phyloP scores from a whole-genome alignment of 2,329 filamentous ascomycete species.

The Sarocladiaceae sp. region DNA sequence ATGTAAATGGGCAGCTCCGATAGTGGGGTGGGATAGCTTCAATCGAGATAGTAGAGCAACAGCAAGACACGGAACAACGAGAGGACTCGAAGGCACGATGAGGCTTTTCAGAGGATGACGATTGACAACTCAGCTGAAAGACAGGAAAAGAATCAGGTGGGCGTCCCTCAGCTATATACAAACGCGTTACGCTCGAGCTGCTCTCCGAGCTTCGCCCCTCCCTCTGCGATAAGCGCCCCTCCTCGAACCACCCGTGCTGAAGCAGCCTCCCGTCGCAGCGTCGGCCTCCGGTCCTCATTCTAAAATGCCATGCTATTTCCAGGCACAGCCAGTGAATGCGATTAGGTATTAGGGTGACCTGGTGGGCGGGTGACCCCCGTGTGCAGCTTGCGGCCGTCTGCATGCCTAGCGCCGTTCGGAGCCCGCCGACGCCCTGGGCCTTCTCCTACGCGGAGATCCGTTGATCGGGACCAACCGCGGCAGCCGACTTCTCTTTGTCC shows the following conservation, averaged over 20 bases:
- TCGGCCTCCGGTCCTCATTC: background rate
- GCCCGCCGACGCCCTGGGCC: conserved; percentile 3
- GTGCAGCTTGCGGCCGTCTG: background rate
- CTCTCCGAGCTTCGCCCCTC: conserved; percentile 5
- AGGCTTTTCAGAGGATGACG: background rate
- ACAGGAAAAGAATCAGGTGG: background rate
- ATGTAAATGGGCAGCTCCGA: background rate
- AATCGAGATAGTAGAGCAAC: background rate
- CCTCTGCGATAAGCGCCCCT: conserved; percentile 3
- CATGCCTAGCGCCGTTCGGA: conserved; percentile 7
- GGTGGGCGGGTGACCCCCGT: background rate
- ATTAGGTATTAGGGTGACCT: no score
- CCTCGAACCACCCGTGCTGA: conserved; percentile 1
- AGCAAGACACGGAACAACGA: background rate
- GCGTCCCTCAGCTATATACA: background rate
- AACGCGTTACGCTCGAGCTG: background rate
- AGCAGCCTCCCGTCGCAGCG: background rate
- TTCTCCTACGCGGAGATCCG: conserved; percentile 2
- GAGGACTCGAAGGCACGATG: background rate
- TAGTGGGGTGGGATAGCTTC: background rate
- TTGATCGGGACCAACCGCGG: conserved; percentile 5
- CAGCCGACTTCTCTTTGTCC: background rate
- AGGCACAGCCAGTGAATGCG: no score
- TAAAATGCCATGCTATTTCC: background rate
- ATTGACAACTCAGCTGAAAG: background rate